These are phyloP conservation scores for Ophiostoma fasciatum DNA, from an alignment of 2,329 filamentous ascomycete genomes.

Conservation along the genomic window DNA sequence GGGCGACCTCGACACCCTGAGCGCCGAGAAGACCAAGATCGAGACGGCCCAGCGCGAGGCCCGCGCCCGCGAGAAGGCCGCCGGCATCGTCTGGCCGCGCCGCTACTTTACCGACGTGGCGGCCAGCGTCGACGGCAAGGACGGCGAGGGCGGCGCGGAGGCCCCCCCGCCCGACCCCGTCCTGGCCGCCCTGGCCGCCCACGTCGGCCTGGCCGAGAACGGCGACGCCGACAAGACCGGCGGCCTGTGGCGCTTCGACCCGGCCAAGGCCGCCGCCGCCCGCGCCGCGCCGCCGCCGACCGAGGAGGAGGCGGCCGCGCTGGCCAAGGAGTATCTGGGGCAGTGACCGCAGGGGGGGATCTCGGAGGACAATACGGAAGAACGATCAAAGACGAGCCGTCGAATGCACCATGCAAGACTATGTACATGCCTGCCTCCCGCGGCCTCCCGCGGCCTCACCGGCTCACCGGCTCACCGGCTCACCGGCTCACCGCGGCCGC, in stretches of 20 bases:
- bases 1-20: conserved; percentile 73
- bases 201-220: conserved; percentile 31
- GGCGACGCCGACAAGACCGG: conserved; percentile 47
- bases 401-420: no score
- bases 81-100: conserved; percentile 64
- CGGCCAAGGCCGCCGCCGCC: conserved; percentile 27
- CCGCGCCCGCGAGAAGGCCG: conserved; percentile 59
- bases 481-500: conserved; percentile 7
- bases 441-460: no score
- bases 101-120: conserved; percentile 58
- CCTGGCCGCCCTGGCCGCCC: conserved; percentile 28
- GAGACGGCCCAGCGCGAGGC: conserved; percentile 71
- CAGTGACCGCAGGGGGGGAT: conserved; percentile 17
- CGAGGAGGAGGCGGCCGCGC: conserved; percentile 20
- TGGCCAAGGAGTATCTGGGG: conserved; percentile 21
- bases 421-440: no score
- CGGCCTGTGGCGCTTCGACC: conserved; percentile 43
- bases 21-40: conserved; percentile 70
- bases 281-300: conserved; percentile 16
- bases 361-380: no score
- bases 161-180: conserved; percentile 30
- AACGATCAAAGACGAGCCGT: no score
- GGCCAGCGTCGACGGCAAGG: no score
- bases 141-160: no score
- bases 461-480: background rate